Base-by-base conservation (phyloP, 441 rosid genomes). In the Eutrema salsugineum region DNA sequence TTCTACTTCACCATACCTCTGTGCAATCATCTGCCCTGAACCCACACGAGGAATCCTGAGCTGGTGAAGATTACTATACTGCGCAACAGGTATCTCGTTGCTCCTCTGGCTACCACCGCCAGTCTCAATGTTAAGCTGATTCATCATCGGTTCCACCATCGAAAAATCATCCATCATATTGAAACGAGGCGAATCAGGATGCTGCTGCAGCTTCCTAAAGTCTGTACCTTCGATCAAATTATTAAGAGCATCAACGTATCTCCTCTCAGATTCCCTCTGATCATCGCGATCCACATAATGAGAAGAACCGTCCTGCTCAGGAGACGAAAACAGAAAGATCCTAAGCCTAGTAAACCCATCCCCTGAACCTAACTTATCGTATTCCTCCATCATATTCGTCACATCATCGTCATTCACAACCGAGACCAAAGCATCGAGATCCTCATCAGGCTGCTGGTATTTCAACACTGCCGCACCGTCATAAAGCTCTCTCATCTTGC, bases 371-470 rank as follows among this genome's bases (percentile, higher is more conserved):
- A 95, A 80, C 87, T 95, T 95, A 74, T 95, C 99, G 72, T 95
- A 95, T 77, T 93, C 99, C 68, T 95, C 99, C 99, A 95, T 92
- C 98, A 95, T 91, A 63, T 92, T 92, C 6, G 78, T 92, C 65
- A 92, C 94, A 77, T 95, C 98, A 24, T 95, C 99, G 61, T 95
- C 95, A 70, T 95, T 95, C 68, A 92, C 96, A 28, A 95, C 97
- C 0, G 99, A 92, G 2, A 95, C 99, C 68, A 95, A 70, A 35
- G 98, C 99, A 83, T 95, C 99, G 16, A 95, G 97, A 89, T 95
- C 99, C 84, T 95, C 99, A 65, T 95, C 99, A 30, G 99, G 97
- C 70, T 95, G 99, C 78, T 93, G 97, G 59, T 95, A 95, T 76
- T 95, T 95, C 85, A 95, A 83, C 53, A 92, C 81, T 0, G 86